Conservation (phyloP, 805 yeast species). For the Candida krabiensis region DNA sequence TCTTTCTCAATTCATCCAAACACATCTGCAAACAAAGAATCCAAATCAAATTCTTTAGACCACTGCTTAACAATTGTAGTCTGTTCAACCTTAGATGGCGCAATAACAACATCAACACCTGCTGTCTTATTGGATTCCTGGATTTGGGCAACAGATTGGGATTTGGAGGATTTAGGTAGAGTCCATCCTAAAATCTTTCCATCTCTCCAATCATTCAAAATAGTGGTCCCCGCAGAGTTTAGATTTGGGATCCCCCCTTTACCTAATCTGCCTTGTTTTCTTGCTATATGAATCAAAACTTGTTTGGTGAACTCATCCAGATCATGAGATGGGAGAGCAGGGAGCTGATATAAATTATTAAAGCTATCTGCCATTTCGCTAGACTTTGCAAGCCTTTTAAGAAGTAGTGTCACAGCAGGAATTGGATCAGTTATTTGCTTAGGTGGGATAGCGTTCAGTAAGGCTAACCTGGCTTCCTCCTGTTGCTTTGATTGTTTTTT, state of each 20-base stretch:
- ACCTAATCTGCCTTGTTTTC: conserved; percentile 88
- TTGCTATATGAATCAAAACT: conserved; percentile 87
- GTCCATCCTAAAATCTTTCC: conserved; percentile 94
- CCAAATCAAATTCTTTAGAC: conserved; percentile 94
- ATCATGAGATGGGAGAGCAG: conserved; percentile 72
- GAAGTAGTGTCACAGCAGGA: conserved; percentile 73
- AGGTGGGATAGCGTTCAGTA: conserved; percentile 87
- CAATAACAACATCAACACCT: conserved; percentile 37
- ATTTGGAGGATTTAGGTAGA: conserved; percentile 52
- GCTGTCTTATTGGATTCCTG: conserved; percentile 27
- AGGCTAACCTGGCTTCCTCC: conserved; percentile 84
- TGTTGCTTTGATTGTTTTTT: conserved; percentile 50
- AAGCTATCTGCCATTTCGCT: conserved; percentile 77
- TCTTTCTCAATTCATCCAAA: conserved; percentile 24
- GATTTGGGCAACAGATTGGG: conserved; percentile 30
- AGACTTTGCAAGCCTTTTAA: conserved; percentile 73
- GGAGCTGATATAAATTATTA: conserved; percentile 70
- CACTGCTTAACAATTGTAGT: conserved; percentile 84
- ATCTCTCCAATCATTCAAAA: conserved; percentile 95
- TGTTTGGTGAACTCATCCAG: conserved; percentile 80
- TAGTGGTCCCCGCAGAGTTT: conserved; percentile 76
- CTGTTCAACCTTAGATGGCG: conserved; percentile 51
- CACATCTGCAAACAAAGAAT: conserved; percentile 62
- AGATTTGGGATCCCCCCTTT: conserved; percentile 92
- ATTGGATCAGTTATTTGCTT: conserved; percentile 82